Conservation (phyloP, 2,329 filamentous ascomycete species). For the Trichocomaceae sp. region DNA sequence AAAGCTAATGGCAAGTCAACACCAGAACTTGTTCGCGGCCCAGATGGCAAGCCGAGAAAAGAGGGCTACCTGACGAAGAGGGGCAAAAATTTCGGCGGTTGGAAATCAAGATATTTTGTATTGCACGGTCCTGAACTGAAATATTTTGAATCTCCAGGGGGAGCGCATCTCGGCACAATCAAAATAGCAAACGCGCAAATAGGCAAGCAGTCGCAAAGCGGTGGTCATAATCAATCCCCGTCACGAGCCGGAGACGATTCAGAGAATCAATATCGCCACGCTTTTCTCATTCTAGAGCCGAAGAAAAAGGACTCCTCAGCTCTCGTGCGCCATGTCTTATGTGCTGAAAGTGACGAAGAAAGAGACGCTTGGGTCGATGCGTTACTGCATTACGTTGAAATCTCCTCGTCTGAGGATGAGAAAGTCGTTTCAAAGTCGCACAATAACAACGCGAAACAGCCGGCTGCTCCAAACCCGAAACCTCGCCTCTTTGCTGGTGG, state of each 20-base stretch:
- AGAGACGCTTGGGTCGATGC: constrained; percentile 91
- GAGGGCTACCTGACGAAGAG: constrained; percentile 93
- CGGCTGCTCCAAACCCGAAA: constrained; percentile 19
- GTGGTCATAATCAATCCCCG: constrained; percentile 55
- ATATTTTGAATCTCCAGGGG: constrained; percentile 88
- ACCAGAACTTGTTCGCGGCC: constrained; percentile 39
- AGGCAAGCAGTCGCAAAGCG: constrained; percentile 72
- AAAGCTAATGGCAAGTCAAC: constrained; percentile 31
- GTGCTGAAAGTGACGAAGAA: constrained; percentile 88
- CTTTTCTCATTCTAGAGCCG: constrained; percentile 88
- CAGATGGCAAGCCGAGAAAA: constrained; percentile 63
- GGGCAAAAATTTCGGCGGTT: constrained; percentile 97
- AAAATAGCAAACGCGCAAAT: constrained; percentile 88
- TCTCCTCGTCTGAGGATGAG: constrained; percentile 27
- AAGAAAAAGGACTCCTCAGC: constrained; percentile 91
- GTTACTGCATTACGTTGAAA: constrained; percentile 79
- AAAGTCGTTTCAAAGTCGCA: constrained; percentile 14
- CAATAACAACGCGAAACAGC: constrained; percentile 15
- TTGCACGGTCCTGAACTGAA: constrained; percentile 66
- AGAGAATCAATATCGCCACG: constrained; percentile 93
- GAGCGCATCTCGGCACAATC: constrained; percentile 85
- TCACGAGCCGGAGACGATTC: constrained; percentile 62
- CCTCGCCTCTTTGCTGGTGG: constrained; percentile 21
- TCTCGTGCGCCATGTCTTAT: constrained; percentile 86
- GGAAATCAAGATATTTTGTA: constrained; percentile 78